Base-by-base conservation (phyloP, 306 rosid species). In the Corylus avellana region DNA sequence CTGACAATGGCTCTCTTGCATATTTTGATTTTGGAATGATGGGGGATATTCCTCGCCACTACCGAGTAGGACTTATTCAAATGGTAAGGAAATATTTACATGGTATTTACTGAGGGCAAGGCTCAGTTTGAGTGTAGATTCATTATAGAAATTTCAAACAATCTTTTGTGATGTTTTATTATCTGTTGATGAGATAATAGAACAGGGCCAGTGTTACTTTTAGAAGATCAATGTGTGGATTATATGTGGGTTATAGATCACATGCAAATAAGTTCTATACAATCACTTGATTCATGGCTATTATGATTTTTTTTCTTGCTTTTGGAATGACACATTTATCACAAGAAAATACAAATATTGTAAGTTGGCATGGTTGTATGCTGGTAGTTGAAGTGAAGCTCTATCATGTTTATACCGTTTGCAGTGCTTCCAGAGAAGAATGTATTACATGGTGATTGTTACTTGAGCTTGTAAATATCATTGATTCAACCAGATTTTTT, bases 1-100 rank as follows among this genome's bases (percentile, higher is more conserved):
- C 83, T 29, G 81, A 82, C 29, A 85, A 85, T 78, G 99, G 98
- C 63, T 82, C 91, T 70, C 94, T 95, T 80, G 97, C 94, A 49
- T 93, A 95, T 86, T 95, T 93, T 85, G 97, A 95, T 86, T 95
- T 95, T 77, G 99, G 99, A 86, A 95, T 95, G 99, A 92, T 91
- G 96, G 99, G 99, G 73, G 98, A 93, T 80, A 91, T 93, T 84
- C 99, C 99, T 55, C 88, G 98, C 79, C 98, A 91, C 89, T 95
- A 84, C 76, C 97, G 90, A 18, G 97, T 90, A 70, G 99, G 99
- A 78, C 96, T 93, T 71, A 91, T 93, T 77, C 94, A 84, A 89
- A 79, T 95, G 87, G 99, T 95, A 87, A 84, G 92, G 92, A 78
- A 84, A 75, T 72, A 42, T 78, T 71, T 71, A 73, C 68, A 56